phyloP scores from a whole-genome alignment of 805 yeast genomes.

The Diddensiella santjacobensis region DNA sequence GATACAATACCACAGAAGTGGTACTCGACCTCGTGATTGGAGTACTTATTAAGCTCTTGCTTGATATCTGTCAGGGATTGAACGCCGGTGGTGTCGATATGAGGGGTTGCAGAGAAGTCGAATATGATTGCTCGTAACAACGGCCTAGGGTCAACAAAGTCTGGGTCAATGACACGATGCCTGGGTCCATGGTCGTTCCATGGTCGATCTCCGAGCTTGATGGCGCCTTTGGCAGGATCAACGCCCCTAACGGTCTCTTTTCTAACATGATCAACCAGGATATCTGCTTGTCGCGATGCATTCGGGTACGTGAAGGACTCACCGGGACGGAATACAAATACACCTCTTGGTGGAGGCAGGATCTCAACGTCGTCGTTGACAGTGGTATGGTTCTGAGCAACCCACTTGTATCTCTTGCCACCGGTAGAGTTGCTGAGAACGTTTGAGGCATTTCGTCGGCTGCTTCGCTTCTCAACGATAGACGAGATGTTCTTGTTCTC shows the following conservation, averaged over 20 bases:
- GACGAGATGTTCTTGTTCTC: neutral
- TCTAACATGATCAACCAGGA: conserved; percentile 63
- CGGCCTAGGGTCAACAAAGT: conserved; percentile 54
- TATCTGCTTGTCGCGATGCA: conserved; percentile 67
- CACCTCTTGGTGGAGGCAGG: conserved; percentile 85
- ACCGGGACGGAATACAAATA: conserved; percentile 74
- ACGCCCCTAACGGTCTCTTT: conserved; percentile 58
- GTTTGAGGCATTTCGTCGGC: neutral
- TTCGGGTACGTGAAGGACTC: conserved; percentile 84
- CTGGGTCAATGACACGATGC: conserved; percentile 27
- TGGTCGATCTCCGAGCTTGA: conserved; percentile 58
- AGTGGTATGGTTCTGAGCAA: conserved; percentile 39
- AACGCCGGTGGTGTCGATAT: conserved; percentile 73
- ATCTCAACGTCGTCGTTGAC: conserved; percentile 57
- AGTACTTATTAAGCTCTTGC: conserved; percentile 65
- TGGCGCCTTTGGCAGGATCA: conserved; percentile 21
- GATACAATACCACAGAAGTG: conserved; percentile 83
- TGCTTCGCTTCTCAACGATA: neutral
- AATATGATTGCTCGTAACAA: conserved; percentile 65
- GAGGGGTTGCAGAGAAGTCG: conserved; percentile 75
- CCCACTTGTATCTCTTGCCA: conserved; percentile 28
- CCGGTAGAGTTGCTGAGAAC: neutral
- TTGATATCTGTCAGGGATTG: conserved; percentile 75
- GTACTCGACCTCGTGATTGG: conserved; percentile 80
- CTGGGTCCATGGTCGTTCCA: conserved; percentile 87